Conservation (phyloP, 345 rosid species). For the Bruguiera gymnorhiza region DNA sequence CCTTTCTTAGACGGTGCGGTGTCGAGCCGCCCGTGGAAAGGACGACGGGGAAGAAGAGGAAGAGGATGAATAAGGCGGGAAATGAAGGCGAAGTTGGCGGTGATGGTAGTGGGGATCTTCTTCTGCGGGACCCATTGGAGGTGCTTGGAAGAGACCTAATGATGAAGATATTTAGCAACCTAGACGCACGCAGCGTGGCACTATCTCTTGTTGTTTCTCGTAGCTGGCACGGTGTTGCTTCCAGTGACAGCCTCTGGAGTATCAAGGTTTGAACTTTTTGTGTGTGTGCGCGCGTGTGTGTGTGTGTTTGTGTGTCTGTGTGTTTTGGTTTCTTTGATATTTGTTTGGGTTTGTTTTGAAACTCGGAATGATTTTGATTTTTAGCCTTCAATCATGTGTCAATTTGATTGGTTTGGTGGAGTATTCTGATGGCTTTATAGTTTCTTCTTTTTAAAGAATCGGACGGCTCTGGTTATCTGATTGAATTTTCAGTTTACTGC, state of each 20-base stretch:
- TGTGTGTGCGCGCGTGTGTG: neutral
- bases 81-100: constrained; percentile 8
- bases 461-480: too few species aligned
- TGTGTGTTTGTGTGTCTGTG: neutral
- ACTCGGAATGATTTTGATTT: too few species aligned
- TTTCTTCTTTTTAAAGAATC: neutral
- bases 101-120: neutral
- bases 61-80: constrained; percentile 12
- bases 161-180: constrained; percentile 45
- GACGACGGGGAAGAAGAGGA: constrained; percentile 15
- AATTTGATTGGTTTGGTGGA: neutral
- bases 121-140: constrained; percentile 42
- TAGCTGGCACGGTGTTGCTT: constrained; percentile 52
- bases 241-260: constrained; percentile 48
- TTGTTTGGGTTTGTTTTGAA: too few species aligned
- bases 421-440: neutral
- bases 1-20: neutral
- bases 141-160: constrained; percentile 52
- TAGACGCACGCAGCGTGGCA: constrained; percentile 72
- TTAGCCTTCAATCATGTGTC: too few species aligned
- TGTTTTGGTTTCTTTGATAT: neutral
- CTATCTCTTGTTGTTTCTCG: constrained; percentile 50
- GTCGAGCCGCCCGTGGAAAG: neutral
- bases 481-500: neutral
- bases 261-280: constrained; percentile 34